Percentiles rank a stretch among this genome's conserved stretches.
Conservation (phyloP, 2,329 filamentous ascomycete genomes). For the Microcera coccophila region DNA sequence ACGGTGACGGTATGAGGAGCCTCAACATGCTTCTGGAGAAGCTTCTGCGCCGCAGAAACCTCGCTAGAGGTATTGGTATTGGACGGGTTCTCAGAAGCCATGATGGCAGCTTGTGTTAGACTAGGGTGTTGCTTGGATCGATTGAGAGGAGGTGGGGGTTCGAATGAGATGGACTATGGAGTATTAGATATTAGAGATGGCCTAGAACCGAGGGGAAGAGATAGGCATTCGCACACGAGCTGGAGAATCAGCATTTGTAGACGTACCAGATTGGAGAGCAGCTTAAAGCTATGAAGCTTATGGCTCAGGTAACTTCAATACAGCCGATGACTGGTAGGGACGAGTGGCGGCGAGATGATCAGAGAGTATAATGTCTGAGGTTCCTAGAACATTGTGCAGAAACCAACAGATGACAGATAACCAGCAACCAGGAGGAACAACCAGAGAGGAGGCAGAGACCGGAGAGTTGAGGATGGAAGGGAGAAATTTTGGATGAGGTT, state of each 20-base stretch:
- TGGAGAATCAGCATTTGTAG: not conserved
- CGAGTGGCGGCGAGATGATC: slow-evolving; percentile 5
- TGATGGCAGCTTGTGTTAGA: slow-evolving; percentile 27
- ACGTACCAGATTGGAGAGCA: slow-evolving; percentile 17
- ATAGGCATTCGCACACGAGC: too few species aligned
- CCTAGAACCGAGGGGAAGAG: not conserved
- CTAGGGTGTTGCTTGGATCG: slow-evolving; percentile 10
- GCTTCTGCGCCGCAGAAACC: slow-evolving; percentile 56
- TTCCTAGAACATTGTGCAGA: slow-evolving; percentile 40
- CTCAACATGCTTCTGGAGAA: slow-evolving; percentile 59
- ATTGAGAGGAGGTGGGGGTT: slow-evolving; percentile 1
- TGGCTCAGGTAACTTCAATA: slow-evolving; percentile 12
- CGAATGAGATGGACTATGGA: slow-evolving; percentile 4
- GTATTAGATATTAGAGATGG: not conserved
- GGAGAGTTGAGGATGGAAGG: slow-evolving; percentile 20
- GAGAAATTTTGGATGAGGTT: slow-evolving; percentile 22
- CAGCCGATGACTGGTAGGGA: not conserved
- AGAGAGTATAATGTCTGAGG: slow-evolving; percentile 22
- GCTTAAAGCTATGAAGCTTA: slow-evolving; percentile 23
- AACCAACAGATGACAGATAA: slow-evolving; percentile 32
- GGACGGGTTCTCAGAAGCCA: slow-evolving; percentile 41
- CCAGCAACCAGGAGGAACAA: slow-evolving; percentile 40
- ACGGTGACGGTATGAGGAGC: slow-evolving; percentile 61
- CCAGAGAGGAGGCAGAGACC: slow-evolving; percentile 38
- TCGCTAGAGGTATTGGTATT: slow-evolving; percentile 33